A percentile compares a stretch with the other conserved stretches of the same genome.
Conservation (phyloP, 257 asterid species). For the Voacanga thouarsii region DNA sequence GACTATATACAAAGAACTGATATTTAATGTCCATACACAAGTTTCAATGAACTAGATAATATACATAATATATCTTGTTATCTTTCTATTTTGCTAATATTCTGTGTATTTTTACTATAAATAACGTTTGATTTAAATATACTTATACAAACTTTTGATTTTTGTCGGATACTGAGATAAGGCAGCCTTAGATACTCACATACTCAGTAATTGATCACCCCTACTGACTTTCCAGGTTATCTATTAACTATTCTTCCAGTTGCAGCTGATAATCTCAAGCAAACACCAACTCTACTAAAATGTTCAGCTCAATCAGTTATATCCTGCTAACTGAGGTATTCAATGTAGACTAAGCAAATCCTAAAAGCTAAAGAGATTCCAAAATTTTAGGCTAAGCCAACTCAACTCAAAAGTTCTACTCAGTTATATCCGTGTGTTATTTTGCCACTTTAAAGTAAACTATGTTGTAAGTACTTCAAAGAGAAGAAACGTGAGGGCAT, state of each 20-base stretch:
- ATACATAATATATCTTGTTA: neutral
- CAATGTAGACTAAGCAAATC: neutral
- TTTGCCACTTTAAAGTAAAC: neutral
- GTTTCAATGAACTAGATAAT: neutral
- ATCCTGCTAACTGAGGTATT: neutral
- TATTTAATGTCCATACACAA: neutral
- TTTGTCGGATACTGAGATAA: too few species aligned
- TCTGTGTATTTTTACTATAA: neutral
- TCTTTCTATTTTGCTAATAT: neutral
- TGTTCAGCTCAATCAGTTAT: neutral
- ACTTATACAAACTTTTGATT: neutral
- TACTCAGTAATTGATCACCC: too few species aligned
- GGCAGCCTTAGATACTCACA: too few species aligned
- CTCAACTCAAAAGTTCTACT: too few species aligned
- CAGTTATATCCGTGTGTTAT: neutral
- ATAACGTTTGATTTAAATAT: too few species aligned
- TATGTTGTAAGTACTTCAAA: neutral
- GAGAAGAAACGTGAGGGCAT: too few species aligned
- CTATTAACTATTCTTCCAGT: neutral
- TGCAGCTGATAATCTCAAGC: neutral
- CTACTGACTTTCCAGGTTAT: neutral
- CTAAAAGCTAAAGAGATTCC: neutral
- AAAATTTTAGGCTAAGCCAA: too few species aligned
- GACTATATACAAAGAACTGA: neutral
- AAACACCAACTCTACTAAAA: neutral